Conservation (phyloP, 305 asterid species). For the Petunia hybrid region DNA sequence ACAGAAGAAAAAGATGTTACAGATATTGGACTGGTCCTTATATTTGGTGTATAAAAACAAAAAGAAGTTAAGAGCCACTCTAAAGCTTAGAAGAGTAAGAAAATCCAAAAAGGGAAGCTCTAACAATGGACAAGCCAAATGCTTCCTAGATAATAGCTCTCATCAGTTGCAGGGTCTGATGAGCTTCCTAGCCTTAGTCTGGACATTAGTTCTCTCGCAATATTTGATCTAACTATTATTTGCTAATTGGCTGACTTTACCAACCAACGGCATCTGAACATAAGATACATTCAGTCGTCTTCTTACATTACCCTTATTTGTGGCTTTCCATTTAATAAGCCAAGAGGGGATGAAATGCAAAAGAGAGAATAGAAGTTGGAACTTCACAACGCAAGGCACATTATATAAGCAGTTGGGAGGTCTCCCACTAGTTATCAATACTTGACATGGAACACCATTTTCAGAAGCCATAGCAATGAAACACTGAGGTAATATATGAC, state of each 20-base stretch:
- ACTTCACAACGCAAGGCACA: neutral
- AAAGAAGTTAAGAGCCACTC: too few species aligned
- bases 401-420: neutral
- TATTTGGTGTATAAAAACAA: too few species aligned
- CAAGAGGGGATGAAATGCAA: neutral
- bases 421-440: neutral
- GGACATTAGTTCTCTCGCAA: neutral
- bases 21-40: too few species aligned
- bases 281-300: neutral
- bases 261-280: neutral
- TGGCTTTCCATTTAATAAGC: slow-evolving; percentile 7
- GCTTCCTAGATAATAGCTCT: too few species aligned
- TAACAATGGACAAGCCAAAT: too few species aligned
- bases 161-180: neutral
- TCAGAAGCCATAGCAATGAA: slow-evolving; percentile 11
- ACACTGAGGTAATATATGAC: neutral
- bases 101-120: too few species aligned
- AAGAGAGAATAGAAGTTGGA: slow-evolving; percentile 5
- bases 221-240: neutral
- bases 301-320: neutral
- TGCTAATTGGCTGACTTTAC: neutral
- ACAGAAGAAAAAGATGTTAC: too few species aligned
- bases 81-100: too few species aligned
- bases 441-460: neutral
- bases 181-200: neutral